Conservation (phyloP, 2,329 filamentous ascomycete genomes). For the Claviceps maximensis region DNA sequence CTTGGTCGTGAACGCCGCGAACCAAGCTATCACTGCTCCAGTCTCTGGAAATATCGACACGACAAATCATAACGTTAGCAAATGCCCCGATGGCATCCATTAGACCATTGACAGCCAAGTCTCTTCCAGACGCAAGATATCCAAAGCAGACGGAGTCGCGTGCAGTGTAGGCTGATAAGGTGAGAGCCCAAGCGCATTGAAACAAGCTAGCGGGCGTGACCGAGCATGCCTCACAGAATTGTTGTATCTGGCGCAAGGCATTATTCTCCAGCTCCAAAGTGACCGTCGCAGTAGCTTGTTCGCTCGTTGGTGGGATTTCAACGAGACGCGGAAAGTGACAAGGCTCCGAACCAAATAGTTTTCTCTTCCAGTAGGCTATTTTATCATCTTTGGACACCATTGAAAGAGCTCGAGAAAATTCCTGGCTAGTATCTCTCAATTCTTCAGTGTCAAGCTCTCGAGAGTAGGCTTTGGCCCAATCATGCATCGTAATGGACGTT, state of each 20-base stretch:
- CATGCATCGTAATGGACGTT: conserved; percentile 2
- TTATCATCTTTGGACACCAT: conserved; percentile 1
- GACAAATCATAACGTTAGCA: conserved; percentile 7
- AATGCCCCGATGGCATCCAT: conserved; percentile 5
- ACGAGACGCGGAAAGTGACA: conserved; percentile 4
- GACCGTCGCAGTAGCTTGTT: not conserved
- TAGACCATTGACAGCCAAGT: conserved; percentile 3
- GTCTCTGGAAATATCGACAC: conserved; percentile 13
- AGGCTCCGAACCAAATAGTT: conserved; percentile 4
- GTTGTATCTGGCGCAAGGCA: not conserved
- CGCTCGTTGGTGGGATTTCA: not conserved
- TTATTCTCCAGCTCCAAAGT: not conserved
- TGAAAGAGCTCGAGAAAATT: not conserved
- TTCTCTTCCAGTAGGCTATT: conserved; percentile 6
- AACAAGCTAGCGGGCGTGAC: conserved; percentile 6
- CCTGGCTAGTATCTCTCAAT: not conserved
- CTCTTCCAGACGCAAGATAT: conserved; percentile 7
- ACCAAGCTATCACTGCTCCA: not conserved
- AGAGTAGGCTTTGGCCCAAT: conserved; percentile 3
- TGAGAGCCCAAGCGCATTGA: conserved; percentile 8
- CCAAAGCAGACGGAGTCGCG: conserved; percentile 6
- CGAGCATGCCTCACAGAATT: not conserved
- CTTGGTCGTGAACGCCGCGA: conserved; percentile 26
- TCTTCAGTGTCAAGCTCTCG: conserved; percentile 1
- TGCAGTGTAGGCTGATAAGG: conserved; percentile 6